Conservation (phyloP, 2,329 filamentous ascomycete genomes). For the Scedosporium boydii region DNA sequence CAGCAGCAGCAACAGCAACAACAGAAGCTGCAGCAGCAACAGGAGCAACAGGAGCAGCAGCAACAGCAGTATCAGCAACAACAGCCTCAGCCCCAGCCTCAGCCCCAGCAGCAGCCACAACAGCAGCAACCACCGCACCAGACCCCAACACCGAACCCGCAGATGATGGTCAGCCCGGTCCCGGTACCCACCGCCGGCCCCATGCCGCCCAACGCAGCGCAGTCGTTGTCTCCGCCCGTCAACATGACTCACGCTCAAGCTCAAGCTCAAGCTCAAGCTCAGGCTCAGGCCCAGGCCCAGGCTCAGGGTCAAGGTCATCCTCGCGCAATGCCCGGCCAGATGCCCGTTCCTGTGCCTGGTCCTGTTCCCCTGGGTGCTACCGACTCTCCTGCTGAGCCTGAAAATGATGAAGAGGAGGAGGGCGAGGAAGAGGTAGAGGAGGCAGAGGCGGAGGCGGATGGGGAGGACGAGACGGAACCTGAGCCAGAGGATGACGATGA, state of each 20-base stretch:
- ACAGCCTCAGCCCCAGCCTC: conserved; percentile 10
- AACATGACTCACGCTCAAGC: background rate
- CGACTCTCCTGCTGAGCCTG: background rate
- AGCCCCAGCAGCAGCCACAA: conserved; percentile 6
- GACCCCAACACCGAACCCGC: background rate
- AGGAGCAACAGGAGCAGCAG: conserved; percentile 6
- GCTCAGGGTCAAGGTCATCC: background rate
- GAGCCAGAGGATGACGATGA: conserved; percentile 15
- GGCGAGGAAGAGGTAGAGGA: too few relatives aligned
- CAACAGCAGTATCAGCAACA: conserved; percentile 8
- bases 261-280: background rate
- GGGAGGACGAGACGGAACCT: too few relatives aligned
- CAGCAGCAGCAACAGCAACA: background rate
- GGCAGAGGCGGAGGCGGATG: too few relatives aligned
- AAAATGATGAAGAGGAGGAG: background rate
- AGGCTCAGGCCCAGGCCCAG: background rate
- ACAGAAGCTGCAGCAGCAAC: conserved; percentile 2
- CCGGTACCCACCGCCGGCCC: conserved; percentile 5
- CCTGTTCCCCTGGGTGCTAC: background rate
- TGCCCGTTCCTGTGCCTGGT: background rate
- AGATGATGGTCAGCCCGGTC: conserved; percentile 8
- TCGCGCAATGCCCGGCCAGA: background rate
- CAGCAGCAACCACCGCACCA: conserved; percentile 3
- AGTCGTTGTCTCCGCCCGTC: background rate
- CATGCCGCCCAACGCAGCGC: conserved; percentile 1